Evolutionary conservation across 2,329 filamentous ascomycete genomes (phyloP).

Genomic region (Colletotrichum lentis): DNA sequence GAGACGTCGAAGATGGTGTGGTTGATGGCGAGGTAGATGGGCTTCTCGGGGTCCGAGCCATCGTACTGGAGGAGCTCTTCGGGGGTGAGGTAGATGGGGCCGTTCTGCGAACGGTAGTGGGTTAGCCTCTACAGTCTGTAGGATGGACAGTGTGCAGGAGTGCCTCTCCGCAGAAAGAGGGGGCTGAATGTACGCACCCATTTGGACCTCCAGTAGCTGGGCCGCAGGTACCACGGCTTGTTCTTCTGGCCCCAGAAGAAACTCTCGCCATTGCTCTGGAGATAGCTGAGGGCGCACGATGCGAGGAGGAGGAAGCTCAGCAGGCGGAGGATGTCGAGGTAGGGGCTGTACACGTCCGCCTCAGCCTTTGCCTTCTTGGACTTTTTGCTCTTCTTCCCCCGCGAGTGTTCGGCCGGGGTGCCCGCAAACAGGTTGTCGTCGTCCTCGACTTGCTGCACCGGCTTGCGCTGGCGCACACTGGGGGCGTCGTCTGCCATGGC

Average conservation of each 20-base stretch:
- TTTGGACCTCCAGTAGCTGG: constrained; percentile 66
- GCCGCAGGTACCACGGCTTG: constrained; percentile 68
- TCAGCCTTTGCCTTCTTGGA: constrained; percentile 51
- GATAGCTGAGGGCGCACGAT: constrained; percentile 76
- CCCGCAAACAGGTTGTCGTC: constrained; percentile 46
- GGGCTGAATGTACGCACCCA: constrained; percentile 59
- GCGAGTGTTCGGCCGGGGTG: constrained; percentile 40
- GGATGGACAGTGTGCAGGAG: background rate
- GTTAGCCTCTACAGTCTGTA: constrained; percentile 23
- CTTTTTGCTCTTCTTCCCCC: constrained; percentile 42
- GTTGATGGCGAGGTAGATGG: constrained; percentile 91
- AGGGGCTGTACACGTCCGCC: constrained; percentile 66
- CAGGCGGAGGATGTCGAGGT: constrained; percentile 74
- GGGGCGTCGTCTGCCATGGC: constrained; percentile 48
- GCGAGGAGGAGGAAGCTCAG: constrained; percentile 72
- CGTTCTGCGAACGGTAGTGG: constrained; percentile 55
- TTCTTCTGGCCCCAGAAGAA: constrained; percentile 72
- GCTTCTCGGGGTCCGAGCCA: constrained; percentile 76
- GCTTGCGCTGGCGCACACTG: constrained; percentile 57
- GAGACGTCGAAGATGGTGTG: constrained; percentile 86
- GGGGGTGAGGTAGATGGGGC: constrained; percentile 76
- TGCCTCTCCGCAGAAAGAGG: background rate
- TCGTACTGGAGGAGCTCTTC: constrained; percentile 77
- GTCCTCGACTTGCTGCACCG: constrained; percentile 42
- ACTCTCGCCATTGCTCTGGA: constrained; percentile 75